These are phyloP conservation scores for Hemerocallis citrina DNA, from an alignment of 106 monocot genomes.

Conservation along the genomic window DNA sequence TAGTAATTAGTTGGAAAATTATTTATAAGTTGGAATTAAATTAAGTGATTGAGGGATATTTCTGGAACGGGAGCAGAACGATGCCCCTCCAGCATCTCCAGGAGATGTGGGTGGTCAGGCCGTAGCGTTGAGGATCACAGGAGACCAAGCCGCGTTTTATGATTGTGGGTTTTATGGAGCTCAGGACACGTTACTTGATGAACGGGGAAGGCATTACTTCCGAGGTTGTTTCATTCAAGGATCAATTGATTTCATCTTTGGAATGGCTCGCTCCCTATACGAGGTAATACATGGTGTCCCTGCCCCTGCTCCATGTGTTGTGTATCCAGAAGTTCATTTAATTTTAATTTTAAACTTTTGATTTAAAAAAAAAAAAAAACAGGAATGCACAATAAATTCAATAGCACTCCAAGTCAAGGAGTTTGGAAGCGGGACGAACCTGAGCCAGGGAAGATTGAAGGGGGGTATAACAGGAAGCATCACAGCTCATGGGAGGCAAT, in stretches of 20 bases:
- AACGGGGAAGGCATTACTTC: slow-evolving; percentile 47
- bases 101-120: slow-evolving; percentile 36
- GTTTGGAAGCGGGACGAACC: slow-evolving; percentile 13
- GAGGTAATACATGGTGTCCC: slow-evolving; percentile 8
- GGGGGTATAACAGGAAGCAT: slow-evolving; percentile 38
- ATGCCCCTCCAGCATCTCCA: slow-evolving; percentile 17
- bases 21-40: slow-evolving; percentile 8
- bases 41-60: slow-evolving; percentile 69
- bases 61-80: slow-evolving; percentile 49
- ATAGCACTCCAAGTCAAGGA: no score
- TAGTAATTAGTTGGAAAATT: not conserved
- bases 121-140: slow-evolving; percentile 41
- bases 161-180: slow-evolving; percentile 36
- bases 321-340: no score
- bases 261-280: slow-evolving; percentile 47
- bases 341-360: not conserved
- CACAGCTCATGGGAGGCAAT: slow-evolving; percentile 48
- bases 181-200: slow-evolving; percentile 48
- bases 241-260: slow-evolving; percentile 46
- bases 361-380: not conserved
- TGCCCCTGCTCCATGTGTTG: no score
- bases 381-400: slow-evolving; percentile 45
- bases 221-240: slow-evolving; percentile 38
- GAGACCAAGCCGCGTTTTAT: slow-evolving; percentile 66
- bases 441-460: slow-evolving; percentile 47